Percentiles rank a stretch among this genome's conserved stretches.
These are phyloP conservation scores for Isatis lusitanica DNA, from an alignment of 441 rosid species.

Conservation along the genomic window DNA sequence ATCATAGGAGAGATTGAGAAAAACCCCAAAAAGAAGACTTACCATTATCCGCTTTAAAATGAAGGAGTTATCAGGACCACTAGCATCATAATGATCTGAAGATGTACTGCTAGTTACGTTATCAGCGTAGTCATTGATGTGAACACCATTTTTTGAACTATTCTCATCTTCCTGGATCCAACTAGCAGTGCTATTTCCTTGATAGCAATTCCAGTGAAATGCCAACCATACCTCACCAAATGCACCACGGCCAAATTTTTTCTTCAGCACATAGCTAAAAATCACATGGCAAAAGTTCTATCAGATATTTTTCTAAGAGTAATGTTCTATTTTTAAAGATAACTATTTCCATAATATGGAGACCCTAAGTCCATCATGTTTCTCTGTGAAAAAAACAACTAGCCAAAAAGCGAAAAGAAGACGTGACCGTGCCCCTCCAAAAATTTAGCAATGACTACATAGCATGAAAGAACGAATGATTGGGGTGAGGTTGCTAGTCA, in stretches of 20 bases:
- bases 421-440: conserved; percentile 13
- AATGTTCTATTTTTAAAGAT: not conserved
- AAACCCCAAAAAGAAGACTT: conserved; percentile 25
- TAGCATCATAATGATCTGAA: conserved; percentile 43
- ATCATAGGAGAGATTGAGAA: conserved; percentile 1
- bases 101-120: conserved; percentile 43
- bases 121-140: conserved; percentile 34
- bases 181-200: conserved; percentile 48
- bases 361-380: conserved; percentile 3
- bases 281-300: conserved; percentile 26
- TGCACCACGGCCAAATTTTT: conserved; percentile 90
- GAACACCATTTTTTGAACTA: conserved; percentile 38
- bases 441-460: not conserved
- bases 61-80: conserved; percentile 54
- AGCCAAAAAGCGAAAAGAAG: conserved; percentile 11
- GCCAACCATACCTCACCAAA: conserved; percentile 99
- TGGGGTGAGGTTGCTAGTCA: not conserved
- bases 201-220: conserved; percentile 78
- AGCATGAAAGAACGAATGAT: conserved; percentile 11
- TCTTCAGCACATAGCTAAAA: conserved; percentile 79
- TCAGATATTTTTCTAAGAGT: conserved; percentile 11
- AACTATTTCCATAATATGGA: not conserved
- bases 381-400: conserved; percentile 14
- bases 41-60: conserved; percentile 96
- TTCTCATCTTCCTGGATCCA: conserved; percentile 46